phyloP scores from a whole-genome alignment of 148 eudicot genomes.

The Cornus florida region DNA sequence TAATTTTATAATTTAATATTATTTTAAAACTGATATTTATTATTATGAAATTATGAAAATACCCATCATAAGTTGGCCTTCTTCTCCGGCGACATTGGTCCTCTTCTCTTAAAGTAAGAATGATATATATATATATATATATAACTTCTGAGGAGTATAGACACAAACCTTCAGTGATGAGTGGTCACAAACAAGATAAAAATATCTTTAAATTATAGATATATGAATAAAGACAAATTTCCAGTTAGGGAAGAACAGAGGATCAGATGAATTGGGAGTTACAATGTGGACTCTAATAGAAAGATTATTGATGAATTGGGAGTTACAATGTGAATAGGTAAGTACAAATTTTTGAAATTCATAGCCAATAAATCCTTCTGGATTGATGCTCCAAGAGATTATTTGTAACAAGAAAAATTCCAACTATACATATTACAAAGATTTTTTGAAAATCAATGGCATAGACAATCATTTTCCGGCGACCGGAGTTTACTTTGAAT shows the following conservation, averaged over 20 bases:
- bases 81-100: too few species aligned
- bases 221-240: slow-evolving; percentile 18
- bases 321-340: too few species aligned
- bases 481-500: neutral
- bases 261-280: slow-evolving; percentile 16
- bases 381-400: neutral
- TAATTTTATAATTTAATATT: too few species aligned
- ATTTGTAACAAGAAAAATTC: neutral
- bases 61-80: too few species aligned
- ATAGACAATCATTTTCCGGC: neutral
- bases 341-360: neutral
- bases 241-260: slow-evolving; percentile 14
- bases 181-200: slow-evolving; percentile 11
- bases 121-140: neutral
- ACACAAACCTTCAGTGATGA: neutral
- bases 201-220: neutral
- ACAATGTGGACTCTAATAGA: slow-evolving; percentile 10
- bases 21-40: too few species aligned
- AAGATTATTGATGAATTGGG: slow-evolving; percentile 15
- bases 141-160: neutral
- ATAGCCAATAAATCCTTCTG: slow-evolving; percentile 5
- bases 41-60: too few species aligned
- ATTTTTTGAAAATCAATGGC: neutral
- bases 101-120: too few species aligned
- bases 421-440: neutral